These are phyloP conservation scores for Purshia tridentata DNA, from an alignment of 306 rosid genomes.

Conservation along the genomic window DNA sequence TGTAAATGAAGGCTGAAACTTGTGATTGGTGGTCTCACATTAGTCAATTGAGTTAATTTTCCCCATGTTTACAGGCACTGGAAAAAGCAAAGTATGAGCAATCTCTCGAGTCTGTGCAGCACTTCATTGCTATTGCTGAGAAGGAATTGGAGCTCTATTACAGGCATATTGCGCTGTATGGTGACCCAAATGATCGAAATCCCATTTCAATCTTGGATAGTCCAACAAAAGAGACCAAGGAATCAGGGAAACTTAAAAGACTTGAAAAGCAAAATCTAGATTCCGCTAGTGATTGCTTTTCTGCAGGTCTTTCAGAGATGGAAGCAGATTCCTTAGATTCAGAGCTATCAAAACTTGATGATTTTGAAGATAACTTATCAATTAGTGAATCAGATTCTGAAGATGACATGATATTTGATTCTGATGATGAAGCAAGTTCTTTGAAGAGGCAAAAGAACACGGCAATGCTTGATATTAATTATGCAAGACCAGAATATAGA, in stretches of 20 bases:
- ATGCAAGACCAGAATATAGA: neutral
- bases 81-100: conserved; percentile 93
- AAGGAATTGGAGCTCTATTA: conserved; percentile 85
- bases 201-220: conserved; percentile 55
- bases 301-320: conserved; percentile 36
- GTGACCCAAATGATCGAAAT: conserved; percentile 64
- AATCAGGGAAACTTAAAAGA: conserved; percentile 29
- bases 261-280: conserved; percentile 26
- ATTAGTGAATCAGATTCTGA: conserved; percentile 24
- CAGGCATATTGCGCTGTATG: conserved; percentile 80
- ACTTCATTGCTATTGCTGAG: conserved; percentile 77
- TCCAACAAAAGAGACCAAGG: conserved; percentile 33
- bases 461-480: conserved; percentile 10
- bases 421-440: conserved; percentile 32
- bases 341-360: conserved; percentile 17
- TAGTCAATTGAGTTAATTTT: conserved; percentile 8
- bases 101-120: conserved; percentile 76
- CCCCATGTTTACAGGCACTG: conserved; percentile 57
- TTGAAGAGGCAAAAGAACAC: conserved; percentile 25
- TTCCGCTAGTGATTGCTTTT: conserved; percentile 27
- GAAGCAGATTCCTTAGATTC: conserved; percentile 39
- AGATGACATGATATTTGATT: conserved; percentile 23
- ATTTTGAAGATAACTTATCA: conserved; percentile 37
- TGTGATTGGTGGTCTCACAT: neutral
- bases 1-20: neutral